Conservation (phyloP, 768 basidiomycete species). For the Ramaria sp. region DNA sequence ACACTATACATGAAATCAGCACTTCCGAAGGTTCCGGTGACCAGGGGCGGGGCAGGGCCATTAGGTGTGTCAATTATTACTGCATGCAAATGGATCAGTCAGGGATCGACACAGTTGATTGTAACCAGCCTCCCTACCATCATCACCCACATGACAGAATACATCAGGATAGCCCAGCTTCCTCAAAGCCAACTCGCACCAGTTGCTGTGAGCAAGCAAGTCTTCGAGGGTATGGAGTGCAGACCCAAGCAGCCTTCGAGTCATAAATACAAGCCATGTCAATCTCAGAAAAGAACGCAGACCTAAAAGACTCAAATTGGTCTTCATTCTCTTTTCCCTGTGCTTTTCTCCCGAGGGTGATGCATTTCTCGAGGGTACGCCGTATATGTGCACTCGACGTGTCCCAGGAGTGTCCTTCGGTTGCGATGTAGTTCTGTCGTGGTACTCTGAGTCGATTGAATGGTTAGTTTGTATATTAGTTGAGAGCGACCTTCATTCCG, state of each 20-base stretch:
- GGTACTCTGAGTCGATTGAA: no score
- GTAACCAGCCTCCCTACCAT: slow-evolving; percentile 21
- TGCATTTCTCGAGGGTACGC: slow-evolving; percentile 51
- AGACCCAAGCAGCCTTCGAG: slow-evolving; percentile 59
- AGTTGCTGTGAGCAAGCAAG: slow-evolving; percentile 69
- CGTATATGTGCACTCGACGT: slow-evolving; percentile 63
- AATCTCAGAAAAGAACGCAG: no score
- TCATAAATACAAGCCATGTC: no score
- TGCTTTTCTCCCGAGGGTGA: slow-evolving; percentile 53
- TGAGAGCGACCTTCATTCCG: slow-evolving; percentile 58
- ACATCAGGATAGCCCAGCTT: slow-evolving; percentile 61
- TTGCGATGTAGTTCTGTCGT: slow-evolving; percentile 72
- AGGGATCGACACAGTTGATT: background rate
- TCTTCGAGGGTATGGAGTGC: slow-evolving; percentile 65
- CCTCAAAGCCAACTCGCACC: slow-evolving; percentile 64
- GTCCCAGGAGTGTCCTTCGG: slow-evolving; percentile 57
- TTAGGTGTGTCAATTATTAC: slow-evolving; percentile 36
- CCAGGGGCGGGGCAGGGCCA: slow-evolving; percentile 42
- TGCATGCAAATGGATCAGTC: slow-evolving; percentile 3
- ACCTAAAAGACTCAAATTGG: slow-evolving; percentile 39
- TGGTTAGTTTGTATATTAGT: no score
- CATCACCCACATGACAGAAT: slow-evolving; percentile 72
- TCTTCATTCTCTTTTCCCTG: slow-evolving; percentile 42
- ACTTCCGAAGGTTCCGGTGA: slow-evolving; percentile 60
- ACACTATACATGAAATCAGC: slow-evolving; percentile 59